phyloP scores from a whole-genome alignment of 2,329 filamentous ascomycete genomes.

The Cladosporium colombiae region DNA sequence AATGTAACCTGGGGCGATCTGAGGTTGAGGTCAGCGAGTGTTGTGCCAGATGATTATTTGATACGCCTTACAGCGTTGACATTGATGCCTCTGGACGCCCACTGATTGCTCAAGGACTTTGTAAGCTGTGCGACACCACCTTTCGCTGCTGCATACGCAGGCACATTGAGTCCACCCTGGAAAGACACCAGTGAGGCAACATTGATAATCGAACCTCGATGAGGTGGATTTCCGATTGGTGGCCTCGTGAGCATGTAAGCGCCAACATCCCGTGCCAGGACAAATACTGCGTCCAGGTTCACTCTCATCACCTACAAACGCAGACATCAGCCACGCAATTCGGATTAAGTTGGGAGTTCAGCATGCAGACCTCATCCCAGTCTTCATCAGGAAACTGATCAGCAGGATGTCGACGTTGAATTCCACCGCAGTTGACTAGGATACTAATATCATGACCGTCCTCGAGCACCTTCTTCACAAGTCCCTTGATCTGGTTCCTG shows the following conservation, averaged over 20 bases:
- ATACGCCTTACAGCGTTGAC: constrained; percentile 65
- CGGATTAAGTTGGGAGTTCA: background rate
- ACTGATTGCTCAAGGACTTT: constrained; percentile 84
- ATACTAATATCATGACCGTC: constrained; percentile 69
- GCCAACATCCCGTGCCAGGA: constrained; percentile 72
- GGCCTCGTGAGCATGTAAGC: constrained; percentile 70
- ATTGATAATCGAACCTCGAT: constrained; percentile 76
- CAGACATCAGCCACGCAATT: background rate
- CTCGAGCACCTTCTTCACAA: constrained; percentile 62
- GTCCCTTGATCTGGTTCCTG: constrained; percentile 56
- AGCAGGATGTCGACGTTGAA: constrained; percentile 76
- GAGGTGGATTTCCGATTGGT: constrained; percentile 37
- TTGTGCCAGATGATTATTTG: background rate
- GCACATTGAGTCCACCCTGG: constrained; percentile 85
- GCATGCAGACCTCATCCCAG: constrained; percentile 68
- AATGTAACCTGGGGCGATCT: constrained; percentile 84
- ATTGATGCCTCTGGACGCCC: constrained; percentile 74
- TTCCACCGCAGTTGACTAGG: constrained; percentile 83
- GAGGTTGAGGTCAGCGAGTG: background rate
- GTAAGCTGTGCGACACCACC: constrained; percentile 83
- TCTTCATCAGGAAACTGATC: constrained; percentile 74
- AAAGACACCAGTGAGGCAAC: constrained; percentile 78
- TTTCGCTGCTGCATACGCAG: constrained; percentile 84
- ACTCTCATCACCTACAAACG: constrained; percentile 61
- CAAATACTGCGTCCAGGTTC: constrained; percentile 81